Evolutionary conservation across 2,329 filamentous ascomycete species (phyloP).

Genomic region (Trichoderma sp.): DNA sequence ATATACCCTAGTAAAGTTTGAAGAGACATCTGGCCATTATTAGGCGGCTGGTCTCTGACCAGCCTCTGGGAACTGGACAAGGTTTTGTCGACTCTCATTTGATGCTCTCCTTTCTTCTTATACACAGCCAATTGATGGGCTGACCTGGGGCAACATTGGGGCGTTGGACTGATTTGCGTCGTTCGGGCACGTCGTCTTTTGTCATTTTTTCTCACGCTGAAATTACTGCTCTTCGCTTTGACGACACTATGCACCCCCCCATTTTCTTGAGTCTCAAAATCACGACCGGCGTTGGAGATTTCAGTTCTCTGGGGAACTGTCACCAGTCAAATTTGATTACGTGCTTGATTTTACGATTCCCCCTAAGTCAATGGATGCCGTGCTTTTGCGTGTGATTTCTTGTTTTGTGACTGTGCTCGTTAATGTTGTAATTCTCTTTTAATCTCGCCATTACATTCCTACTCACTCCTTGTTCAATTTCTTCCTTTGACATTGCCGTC

Average conservation of each 20-base stretch:
- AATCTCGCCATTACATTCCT: not conserved
- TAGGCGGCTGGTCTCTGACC: constrained; percentile 14
- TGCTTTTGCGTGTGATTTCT: constrained; percentile 27
- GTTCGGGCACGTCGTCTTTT: constrained; percentile 30
- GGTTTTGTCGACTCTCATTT: constrained; percentile 32
- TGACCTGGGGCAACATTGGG: constrained; percentile 36
- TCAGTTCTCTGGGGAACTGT: constrained; percentile 43
- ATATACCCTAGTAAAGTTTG: constrained; percentile 29
- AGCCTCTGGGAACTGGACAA: constrained; percentile 28
- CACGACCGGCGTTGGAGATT: constrained; percentile 49
- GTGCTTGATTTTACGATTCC: constrained; percentile 29
- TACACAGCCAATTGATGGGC: constrained; percentile 32
- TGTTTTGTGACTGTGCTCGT: constrained; percentile 14
- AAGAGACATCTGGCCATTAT: constrained; percentile 24
- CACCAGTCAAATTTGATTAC: constrained; percentile 42
- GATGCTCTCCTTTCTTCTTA: constrained; percentile 34
- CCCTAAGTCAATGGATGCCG: constrained; percentile 20
- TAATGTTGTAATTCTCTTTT: not conserved
- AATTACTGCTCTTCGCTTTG: constrained; percentile 37
- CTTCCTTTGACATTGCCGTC: not conserved
- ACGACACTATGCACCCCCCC: constrained; percentile 36
- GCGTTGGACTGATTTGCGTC: constrained; percentile 38
- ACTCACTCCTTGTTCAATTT: not conserved
- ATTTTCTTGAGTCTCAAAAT: constrained; percentile 42
- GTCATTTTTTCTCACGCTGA: constrained; percentile 35